Conservation (phyloP, 176 grass and related monocot genomes). For the Rhynchospora breviuscula region DNA sequence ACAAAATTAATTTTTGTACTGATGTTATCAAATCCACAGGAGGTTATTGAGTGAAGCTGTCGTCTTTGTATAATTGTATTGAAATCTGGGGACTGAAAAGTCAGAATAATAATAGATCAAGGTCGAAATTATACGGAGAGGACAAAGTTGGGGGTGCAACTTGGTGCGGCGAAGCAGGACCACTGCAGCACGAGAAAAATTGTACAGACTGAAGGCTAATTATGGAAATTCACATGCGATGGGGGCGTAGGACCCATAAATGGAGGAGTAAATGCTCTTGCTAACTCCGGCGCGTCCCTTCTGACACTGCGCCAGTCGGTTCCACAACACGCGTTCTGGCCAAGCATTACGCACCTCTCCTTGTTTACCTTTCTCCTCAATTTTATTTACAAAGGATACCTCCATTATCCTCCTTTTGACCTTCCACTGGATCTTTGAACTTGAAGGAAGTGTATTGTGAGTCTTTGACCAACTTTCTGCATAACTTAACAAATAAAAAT, state of each 20-base stretch:
- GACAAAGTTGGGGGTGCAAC: constrained; percentile 9
- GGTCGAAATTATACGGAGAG: not conserved
- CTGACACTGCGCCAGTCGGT: constrained; percentile 23
- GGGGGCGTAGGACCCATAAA: constrained; percentile 15
- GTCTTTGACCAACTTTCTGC: not conserved
- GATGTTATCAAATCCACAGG: too few species aligned
- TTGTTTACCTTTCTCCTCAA: not conserved
- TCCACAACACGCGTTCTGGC: constrained; percentile 6
- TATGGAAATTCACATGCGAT: constrained; percentile 24
- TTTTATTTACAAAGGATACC: not conserved
- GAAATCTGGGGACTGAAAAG: too few species aligned
- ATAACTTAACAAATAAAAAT: not conserved
- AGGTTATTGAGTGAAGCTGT: too few species aligned
- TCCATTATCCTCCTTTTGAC: not conserved
- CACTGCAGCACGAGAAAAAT: constrained; percentile 15
- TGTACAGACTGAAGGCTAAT: not conserved
- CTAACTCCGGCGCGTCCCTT: constrained; percentile 28
- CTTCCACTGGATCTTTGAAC: not conserved
- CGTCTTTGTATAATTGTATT: too few species aligned
- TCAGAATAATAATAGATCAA: too few species aligned
- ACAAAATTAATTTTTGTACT: too few species aligned
- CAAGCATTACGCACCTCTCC: not conserved
- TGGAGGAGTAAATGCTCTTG: constrained; percentile 28
- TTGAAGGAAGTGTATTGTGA: not conserved
- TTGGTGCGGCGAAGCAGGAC: constrained; percentile 15